Evolutionary conservation across 352 stramenopile genomes (phyloP), one percentile per base, ranked within the genome.

Genomic region (Globisporangium okanoganense): DNA sequence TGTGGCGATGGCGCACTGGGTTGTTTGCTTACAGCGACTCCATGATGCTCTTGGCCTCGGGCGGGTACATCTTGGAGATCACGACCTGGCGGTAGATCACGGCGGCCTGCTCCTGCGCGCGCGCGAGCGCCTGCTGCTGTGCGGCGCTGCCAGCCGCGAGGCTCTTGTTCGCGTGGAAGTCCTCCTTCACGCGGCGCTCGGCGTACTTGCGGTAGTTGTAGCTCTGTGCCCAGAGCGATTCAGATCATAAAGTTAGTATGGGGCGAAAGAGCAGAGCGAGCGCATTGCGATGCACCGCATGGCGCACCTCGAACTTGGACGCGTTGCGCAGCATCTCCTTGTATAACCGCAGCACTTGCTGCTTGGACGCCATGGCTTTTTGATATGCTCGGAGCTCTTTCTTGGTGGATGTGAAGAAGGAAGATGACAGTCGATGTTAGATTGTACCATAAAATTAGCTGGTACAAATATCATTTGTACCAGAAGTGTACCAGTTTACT

Each of bases 131-230:
- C 63, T 80, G 50, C 61, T 88, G 38, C 61, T 87, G 79, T 53
- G 88, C 82, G 1, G 62, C 48, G 41, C 76, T 83, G 41, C 70
- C 81, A 4, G 55, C 25, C 31, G 71, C 27, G 3, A 92, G 68
- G 13, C 58, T 47, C 62, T 78, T 82, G 64, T 89, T 78, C 72
- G 82, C 84, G 66, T 66, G 82, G 61, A 92, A 92, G n/a, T 89
- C 79, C 48, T 88, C 76, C 59, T 82, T 82, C 54, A 92, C 67
- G 61, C 82, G 82, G 40, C 79, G 78, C 40, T 72, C 57, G 29
- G 78, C 75, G 66, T 92, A 92, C 57, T 70, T 72, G 53, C 82
- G 78, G 73, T 79, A 90, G 73, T 88, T 92, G 71, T 92, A 90
- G 56, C 70, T 78, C 82, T 92, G 47, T 31, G 48, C 35, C 43